A percentile compares a stretch with the other conserved stretches of the same genome.
These are phyloP conservation scores for Tilletia horrida DNA, from an alignment of 1,284 basidiomycete species.

Conservation along the genomic window DNA sequence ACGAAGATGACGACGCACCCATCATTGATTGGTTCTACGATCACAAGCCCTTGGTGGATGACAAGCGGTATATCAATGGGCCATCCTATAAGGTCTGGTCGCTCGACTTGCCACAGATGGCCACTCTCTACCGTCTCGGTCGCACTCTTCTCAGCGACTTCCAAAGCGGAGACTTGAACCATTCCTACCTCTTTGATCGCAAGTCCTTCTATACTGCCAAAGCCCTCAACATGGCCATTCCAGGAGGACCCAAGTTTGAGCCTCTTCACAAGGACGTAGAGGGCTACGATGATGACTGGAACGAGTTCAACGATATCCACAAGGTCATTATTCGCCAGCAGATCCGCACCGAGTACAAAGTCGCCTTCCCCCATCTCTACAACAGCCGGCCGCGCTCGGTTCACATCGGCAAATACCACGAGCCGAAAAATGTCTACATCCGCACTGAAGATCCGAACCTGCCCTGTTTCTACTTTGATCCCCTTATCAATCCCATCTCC, in stretches of 20 bases:
- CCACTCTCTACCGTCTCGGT: constrained; percentile 91
- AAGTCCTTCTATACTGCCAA: constrained; percentile 98
- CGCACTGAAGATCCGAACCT: constrained; percentile 97
- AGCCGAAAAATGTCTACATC: constrained; percentile 95
- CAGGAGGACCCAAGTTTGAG: constrained; percentile 90
- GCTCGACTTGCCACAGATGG: constrained; percentile 87
- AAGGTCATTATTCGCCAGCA: constrained; percentile 99
- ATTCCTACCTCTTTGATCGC: constrained; percentile 86
- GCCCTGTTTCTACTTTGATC: constrained; percentile 99
- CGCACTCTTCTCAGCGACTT: constrained; percentile 88
- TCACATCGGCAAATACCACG: constrained; percentile 84
- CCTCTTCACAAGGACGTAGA: constrained; percentile 77
- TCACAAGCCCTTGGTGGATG: constrained; percentile 86
- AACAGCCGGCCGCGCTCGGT: constrained; percentile 96
- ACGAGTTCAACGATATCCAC: constrained; percentile 99
- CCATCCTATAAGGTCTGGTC: constrained; percentile 91
- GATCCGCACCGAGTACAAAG: constrained; percentile 98
- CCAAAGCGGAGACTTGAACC: constrained; percentile 76
- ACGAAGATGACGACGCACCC: constrained; percentile 87
- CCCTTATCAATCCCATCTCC: constrained; percentile 73
- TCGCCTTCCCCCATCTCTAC: constrained; percentile 98
- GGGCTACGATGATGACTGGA: constrained; percentile 98
- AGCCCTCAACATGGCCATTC: constrained; percentile 90
- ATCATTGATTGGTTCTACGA: constrained; percentile 99
- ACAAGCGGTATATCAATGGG: constrained; percentile 74